These are phyloP conservation scores for Chalciporus piperatus DNA, from an alignment of 768 basidiomycete species.

Conservation along the genomic window DNA sequence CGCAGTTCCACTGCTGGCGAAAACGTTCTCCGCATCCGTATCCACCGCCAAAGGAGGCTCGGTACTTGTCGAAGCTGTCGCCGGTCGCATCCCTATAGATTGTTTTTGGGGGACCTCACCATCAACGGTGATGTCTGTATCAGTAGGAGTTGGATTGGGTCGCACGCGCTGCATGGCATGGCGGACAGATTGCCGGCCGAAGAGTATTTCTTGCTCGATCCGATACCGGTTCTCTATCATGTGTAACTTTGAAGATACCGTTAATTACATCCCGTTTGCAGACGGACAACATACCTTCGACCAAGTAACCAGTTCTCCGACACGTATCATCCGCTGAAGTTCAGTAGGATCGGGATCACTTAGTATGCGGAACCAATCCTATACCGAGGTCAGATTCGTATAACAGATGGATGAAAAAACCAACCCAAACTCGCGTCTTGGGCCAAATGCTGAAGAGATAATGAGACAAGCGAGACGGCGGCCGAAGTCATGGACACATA, in stretches of 20 bases:
- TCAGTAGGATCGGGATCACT: slow-evolving; percentile 81
- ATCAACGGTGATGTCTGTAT: slow-evolving; percentile 23
- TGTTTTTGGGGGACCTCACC: slow-evolving; percentile 21
- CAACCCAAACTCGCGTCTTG: slow-evolving; percentile 70
- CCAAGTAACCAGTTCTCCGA: slow-evolving; percentile 93
- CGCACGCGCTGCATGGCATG: slow-evolving; percentile 43
- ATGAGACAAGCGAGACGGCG: slow-evolving; percentile 22
- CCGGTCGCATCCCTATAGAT: slow-evolving; percentile 18
- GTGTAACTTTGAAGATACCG: slow-evolving; percentile 56
- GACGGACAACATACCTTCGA: slow-evolving; percentile 64
- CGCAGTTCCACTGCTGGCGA: slow-evolving; percentile 48
- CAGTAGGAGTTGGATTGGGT: slow-evolving; percentile 18
- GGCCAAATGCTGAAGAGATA: slow-evolving; percentile 69
- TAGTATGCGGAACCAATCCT: slow-evolving; percentile 85
- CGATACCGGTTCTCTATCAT: slow-evolving; percentile 92
- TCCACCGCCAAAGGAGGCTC: slow-evolving; percentile 69
- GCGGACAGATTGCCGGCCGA: slow-evolving; percentile 74
- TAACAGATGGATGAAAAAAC: slow-evolving; percentile 14
- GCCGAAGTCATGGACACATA: slow-evolving; percentile 38
- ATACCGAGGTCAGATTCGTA: not conserved
- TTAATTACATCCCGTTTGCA: slow-evolving; percentile 6
- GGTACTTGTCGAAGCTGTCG: slow-evolving; percentile 31
- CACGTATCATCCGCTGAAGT: slow-evolving; percentile 80
- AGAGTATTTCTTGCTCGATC: slow-evolving; percentile 78
- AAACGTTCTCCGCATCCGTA: slow-evolving; percentile 75